phyloP scores from a whole-genome alignment of 139 green algal genomes.

The Volvox reticuliferus region DNA sequence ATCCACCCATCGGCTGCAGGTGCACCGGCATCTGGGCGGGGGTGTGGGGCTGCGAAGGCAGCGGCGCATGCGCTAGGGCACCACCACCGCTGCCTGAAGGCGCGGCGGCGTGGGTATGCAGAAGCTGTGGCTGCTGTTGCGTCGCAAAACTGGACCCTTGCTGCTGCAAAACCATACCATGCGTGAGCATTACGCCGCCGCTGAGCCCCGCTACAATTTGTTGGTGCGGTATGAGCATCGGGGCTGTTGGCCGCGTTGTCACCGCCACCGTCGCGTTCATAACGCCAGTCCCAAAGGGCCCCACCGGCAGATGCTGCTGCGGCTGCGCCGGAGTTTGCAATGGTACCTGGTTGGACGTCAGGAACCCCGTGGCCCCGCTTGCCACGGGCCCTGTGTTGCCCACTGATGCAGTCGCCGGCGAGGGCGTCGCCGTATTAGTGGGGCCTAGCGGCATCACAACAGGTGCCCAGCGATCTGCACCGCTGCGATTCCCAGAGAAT shows the following conservation, averaged over 20 bases:
- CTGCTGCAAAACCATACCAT: neutral
- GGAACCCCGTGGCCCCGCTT: neutral
- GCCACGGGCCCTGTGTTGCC: neutral
- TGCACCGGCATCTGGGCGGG: neutral
- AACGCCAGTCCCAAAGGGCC: neutral
- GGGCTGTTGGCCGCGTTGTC: neutral
- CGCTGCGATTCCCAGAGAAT: neutral
- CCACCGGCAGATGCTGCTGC: neutral
- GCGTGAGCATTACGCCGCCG: neutral
- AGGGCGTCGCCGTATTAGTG: neutral
- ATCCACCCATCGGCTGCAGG: neutral
- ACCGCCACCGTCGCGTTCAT: constrained; percentile 6
- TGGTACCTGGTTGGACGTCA: neutral
- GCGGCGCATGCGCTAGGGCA: neutral
- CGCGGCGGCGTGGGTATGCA: neutral
- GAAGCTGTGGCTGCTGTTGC: neutral
- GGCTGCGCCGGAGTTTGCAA: neutral
- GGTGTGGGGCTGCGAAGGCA: neutral
- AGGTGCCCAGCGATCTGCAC: constrained; percentile 1
- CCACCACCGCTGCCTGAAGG: neutral
- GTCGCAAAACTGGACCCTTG: neutral
- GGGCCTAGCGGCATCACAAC: neutral
- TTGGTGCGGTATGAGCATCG: neutral
- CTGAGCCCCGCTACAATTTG: neutral
- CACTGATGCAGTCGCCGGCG: neutral